Evolutionary conservation across 257 asterid genomes (phyloP), one percentile per base, ranked within the genome.

Genomic region (Dorcoceras hygrometricum): DNA sequence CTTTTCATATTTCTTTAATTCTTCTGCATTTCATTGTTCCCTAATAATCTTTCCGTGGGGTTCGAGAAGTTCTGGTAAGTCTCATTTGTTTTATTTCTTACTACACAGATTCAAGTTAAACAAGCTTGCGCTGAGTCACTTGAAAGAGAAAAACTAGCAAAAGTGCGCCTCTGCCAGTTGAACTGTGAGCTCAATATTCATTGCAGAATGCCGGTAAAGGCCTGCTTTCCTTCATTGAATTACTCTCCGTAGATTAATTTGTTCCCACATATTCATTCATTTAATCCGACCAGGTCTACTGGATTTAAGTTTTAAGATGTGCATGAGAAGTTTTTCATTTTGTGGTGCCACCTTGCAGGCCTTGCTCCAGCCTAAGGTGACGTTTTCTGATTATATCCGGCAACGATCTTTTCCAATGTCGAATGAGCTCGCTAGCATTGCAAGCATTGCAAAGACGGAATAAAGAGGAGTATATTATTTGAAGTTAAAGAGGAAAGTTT

Each of bases 191-290:
- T 90, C 59, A 76, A 73, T 12, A 61, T 71, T 54, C 96, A 88
- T 68, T 84, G 91, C 84, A 82, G 91, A 78, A 73, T 68, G 66
- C 79, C 80, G 63, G 97, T 90, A 84, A 11, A 67, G 86, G 34
- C 23, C 66, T 39, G 27, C 8, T 19, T 19, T 53, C 16, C 69
- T 57, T 76, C 25, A 59, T 71, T 24, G 6, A 67, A 50, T 46
- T 62, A 29, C 71, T 62, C 8, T 59, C 46, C 14, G 6, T 32
- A 12, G 43, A 5, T 70, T 53, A 4, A 14, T 36, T 8, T 24
- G 20, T 43, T 48, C n/a, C 19, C 28, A 12, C 39, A 8, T 2
- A 31, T 43, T 23, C 23, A 29, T 73, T 29, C 23, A 54, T 22
- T 24, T 39, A 10, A 6, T 48, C 2, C 48, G 20, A 4, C 25